Conservation (phyloP, 208 protist species). For the Leishmania aethiopica region DNA sequence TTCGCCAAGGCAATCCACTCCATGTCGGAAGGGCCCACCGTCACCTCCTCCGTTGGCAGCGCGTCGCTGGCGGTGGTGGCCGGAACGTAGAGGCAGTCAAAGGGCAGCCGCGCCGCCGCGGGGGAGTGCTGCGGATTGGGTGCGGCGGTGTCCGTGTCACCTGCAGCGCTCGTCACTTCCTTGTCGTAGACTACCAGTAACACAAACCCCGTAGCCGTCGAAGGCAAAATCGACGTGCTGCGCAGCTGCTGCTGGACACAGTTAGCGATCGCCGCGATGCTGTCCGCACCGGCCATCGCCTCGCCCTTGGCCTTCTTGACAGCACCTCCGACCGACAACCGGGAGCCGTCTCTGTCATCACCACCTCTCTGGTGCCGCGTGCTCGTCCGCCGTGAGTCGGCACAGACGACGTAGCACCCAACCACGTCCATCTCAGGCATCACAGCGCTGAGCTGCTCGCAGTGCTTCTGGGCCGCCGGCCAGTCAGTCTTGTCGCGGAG, state of each 20-base stretch:
- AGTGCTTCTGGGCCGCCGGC: conserved; percentile 33
- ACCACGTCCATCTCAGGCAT: conserved; percentile 55
- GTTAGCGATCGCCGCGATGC: conserved; percentile 38
- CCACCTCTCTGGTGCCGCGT: neutral
- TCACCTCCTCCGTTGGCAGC: no score
- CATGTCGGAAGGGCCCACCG: conserved; percentile 27
- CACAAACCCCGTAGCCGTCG: conserved; percentile 8
- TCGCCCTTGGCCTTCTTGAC: conserved; percentile 6
- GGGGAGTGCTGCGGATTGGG: neutral
- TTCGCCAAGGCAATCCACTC: conserved; percentile 31
- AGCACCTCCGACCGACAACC: neutral
- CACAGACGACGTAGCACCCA: conserved; percentile 71
- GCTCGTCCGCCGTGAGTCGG: neutral
- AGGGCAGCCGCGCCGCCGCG: conserved; percentile 14
- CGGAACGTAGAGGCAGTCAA: conserved; percentile 13
- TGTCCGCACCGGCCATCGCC: conserved; percentile 12
- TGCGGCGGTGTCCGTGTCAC: neutral
- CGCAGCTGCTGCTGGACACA: conserved; percentile 14
- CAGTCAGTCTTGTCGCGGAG: conserved; percentile 40
- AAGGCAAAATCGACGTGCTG: conserved; percentile 4
- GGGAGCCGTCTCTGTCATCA: neutral
- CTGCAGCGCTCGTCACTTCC: neutral
- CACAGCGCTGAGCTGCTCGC: conserved; percentile 48
- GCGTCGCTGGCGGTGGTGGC: neutral
- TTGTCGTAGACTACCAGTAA: conserved; percentile 24